Base-by-base conservation (phyloP, 805 yeast species). In the Wilhelminamyces savonicus region DNA sequence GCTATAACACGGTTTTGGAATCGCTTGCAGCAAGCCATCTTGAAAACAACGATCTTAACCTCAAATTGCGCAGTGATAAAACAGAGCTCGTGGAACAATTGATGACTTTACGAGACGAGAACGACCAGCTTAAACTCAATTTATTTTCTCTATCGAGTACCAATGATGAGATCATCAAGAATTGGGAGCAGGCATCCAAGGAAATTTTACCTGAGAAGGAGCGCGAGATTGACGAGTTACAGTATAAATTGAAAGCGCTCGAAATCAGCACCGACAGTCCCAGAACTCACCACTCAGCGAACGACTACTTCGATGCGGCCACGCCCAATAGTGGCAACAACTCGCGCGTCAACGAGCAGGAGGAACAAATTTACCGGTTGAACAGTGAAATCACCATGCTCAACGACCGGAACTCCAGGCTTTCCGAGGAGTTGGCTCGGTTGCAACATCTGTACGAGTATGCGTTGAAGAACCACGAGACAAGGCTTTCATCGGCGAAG, bases 171-270 rank as follows among this genome's bases (percentile, higher is more conserved):
- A 16, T 27, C 1, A 28, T 16, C 5, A 26, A 30, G 14, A 40
- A 31, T 6, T 34, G 31, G 16, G 32, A 34, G n/a, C 29, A 36
- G 6, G 13, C 49, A 4, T 21, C 41, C 9, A 37, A 41, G 12
- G 36, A 29, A 1, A 30, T 42, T 2, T 24, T 55, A 1, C 50
- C 54, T 3, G 42, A 40, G n/a, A 52, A 46, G 21, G 52, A 52
- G 20, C 33, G 22, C 19, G 51, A 50, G 26, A 42, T 55, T 8
- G 34, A 36, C 13, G 31, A 31, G 4, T 36, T 55, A 28, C 42
- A 39, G 16, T 32, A 30, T 23, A 30, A 37, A 20, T 13, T 27
- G 39, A 12, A 24, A 13, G 44, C 43, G 3, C 25, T 51, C 13
- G 35, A 41, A 14, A 16, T 25, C 11, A 32, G 35, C 7, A 21